phyloP scores from a whole-genome alignment of 2,329 filamentous ascomycete species.

The Colletotrichum higginsianum region DNA sequence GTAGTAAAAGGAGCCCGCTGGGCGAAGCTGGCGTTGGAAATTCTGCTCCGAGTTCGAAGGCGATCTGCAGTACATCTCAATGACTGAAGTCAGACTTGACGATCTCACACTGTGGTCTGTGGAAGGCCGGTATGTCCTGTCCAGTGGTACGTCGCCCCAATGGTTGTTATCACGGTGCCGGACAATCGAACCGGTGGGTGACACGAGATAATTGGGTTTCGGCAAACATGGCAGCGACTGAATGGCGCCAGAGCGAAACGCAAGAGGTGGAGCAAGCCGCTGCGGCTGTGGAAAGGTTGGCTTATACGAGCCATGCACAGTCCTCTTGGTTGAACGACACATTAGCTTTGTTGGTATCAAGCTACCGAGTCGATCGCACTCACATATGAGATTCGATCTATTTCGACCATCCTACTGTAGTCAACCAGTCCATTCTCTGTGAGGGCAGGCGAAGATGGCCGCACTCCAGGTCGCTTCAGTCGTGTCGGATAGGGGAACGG shows the following conservation, averaged over 20 bases:
- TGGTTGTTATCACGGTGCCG: slow-evolving; percentile 43
- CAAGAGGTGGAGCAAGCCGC: slow-evolving; percentile 56
- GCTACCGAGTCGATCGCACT: slow-evolving; percentile 43
- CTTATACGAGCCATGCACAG: slow-evolving; percentile 60
- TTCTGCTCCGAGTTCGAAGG: slow-evolving; percentile 45
- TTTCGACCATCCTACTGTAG: slow-evolving; percentile 66
- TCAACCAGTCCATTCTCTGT: slow-evolving; percentile 64
- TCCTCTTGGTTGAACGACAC: slow-evolving; percentile 59
- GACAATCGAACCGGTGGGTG: slow-evolving; percentile 39
- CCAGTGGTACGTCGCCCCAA: slow-evolving; percentile 46
- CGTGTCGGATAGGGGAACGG: slow-evolving; percentile 73
- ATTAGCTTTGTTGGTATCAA: slow-evolving; percentile 21
- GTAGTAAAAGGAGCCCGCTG: slow-evolving; percentile 61
- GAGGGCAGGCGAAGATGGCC: slow-evolving; percentile 64
- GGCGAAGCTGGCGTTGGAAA: slow-evolving; percentile 48
- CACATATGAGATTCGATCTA: slow-evolving; percentile 64
- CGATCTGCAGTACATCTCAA: slow-evolving; percentile 61
- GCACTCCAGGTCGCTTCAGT: slow-evolving; percentile 67
- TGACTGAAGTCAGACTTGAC: slow-evolving; percentile 65
- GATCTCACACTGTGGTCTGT: slow-evolving; percentile 58
- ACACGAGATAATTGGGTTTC: slow-evolving; percentile 26
- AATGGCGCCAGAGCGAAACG: slow-evolving; percentile 57
- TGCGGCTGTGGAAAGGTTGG: slow-evolving; percentile 53
- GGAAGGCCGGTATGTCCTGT: slow-evolving; percentile 53
- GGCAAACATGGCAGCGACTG: slow-evolving; percentile 59